Conservation (phyloP, 192 early-diverging fungal species). For the Entrophospora sp. region DNA sequence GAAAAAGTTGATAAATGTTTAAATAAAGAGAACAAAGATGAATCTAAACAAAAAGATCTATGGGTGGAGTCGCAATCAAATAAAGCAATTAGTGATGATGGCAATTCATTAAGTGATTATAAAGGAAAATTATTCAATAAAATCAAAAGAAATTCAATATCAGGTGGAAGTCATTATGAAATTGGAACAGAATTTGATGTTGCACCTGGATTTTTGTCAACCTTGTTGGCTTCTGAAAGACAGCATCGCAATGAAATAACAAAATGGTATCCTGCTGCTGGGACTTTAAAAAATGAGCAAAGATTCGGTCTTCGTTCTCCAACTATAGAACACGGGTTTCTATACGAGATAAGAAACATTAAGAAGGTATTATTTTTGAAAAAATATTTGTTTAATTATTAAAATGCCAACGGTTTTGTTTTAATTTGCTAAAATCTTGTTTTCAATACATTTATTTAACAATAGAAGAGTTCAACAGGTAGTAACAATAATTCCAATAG, state of each 20-base stretch:
- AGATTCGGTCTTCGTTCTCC: constrained; percentile 11
- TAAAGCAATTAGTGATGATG: neutral
- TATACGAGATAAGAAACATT: constrained; percentile 19
- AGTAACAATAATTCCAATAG: too few species aligned
- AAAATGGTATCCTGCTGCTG: constrained; percentile 14
- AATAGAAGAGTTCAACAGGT: too few species aligned
- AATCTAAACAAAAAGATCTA: neutral
- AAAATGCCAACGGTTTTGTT: too few species aligned
- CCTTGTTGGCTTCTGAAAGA: constrained; percentile 13
- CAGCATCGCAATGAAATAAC: constrained; percentile 17
- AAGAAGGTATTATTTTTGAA: too few species aligned
- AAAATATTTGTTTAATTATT: too few species aligned
- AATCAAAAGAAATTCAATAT: neutral
- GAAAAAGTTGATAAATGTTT: neutral
- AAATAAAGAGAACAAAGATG: neutral
- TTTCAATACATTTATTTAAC: too few species aligned
- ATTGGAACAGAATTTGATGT: constrained; percentile 18
- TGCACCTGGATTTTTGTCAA: constrained; percentile 10
- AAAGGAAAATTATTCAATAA: neutral
- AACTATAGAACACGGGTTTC: neutral
- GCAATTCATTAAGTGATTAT: too few species aligned
- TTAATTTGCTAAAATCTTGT: too few species aligned
- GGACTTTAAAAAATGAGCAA: constrained; percentile 9
- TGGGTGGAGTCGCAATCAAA: neutral
- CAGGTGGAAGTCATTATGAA: neutral